These are phyloP conservation scores for Fragaria iinumae DNA, from an alignment of 306 rosid species.

Conservation along the genomic window DNA sequence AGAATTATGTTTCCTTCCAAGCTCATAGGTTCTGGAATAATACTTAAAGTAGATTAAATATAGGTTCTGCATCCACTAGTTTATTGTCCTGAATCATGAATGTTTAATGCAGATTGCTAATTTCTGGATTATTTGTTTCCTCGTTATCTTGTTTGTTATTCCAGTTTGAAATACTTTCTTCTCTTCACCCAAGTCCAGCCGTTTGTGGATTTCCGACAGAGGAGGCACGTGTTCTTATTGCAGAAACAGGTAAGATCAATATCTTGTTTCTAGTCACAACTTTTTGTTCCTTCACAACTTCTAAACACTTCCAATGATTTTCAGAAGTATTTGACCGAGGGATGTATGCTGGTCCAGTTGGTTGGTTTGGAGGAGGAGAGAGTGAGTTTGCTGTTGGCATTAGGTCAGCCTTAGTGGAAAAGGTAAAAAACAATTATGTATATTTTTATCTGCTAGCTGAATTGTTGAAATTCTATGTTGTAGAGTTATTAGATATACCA, in stretches of 20 bases:
- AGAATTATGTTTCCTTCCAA: constrained; percentile 12
- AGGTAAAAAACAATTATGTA: constrained; percentile 47
- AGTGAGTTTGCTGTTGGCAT: constrained; percentile 98
- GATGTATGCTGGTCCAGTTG: constrained; percentile 98
- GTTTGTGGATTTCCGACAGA: constrained; percentile 97
- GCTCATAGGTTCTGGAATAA: not conserved
- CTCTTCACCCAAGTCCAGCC: constrained; percentile 96
- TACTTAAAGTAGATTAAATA: not conserved
- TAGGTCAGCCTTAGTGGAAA: constrained; percentile 83
- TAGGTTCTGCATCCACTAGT: constrained; percentile 4
- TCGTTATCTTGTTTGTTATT: constrained; percentile 14
- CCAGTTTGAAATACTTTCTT: constrained; percentile 77
- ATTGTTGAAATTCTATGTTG: not conserved
- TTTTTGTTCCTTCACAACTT: constrained; percentile 1
- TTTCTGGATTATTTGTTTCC: constrained; percentile 10
- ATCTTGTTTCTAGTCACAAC: not conserved
- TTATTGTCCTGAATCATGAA: constrained; percentile 9
- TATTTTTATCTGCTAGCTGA: not conserved
- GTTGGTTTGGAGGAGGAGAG: constrained; percentile 98
- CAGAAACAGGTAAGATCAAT: constrained; percentile 61
- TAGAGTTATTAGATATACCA: not conserved
- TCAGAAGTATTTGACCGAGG: constrained; percentile 92
- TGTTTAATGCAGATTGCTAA: not conserved
- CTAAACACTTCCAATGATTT: constrained; percentile 18
- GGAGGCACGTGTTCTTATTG: constrained; percentile 77